These are phyloP conservation scores for Neurospora africana DNA, from an alignment of 495 filamentous ascomycete species.

Conservation along the genomic window DNA sequence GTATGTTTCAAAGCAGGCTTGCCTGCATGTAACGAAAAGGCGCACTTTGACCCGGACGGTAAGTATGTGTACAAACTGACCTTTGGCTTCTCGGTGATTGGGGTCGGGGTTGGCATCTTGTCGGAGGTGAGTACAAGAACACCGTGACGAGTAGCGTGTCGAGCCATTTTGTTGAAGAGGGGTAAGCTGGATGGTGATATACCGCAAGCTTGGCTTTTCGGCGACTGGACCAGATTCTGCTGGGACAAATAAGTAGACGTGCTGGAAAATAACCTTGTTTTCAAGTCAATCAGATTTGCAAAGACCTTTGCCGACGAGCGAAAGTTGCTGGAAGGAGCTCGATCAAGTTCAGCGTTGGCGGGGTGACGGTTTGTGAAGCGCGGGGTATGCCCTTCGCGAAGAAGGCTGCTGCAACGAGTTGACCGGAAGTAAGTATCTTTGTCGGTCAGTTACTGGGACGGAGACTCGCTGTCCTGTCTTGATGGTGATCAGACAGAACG, in stretches of 20 bases:
- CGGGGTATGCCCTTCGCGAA: not conserved
- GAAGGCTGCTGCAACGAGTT: not conserved
- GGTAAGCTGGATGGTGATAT: not conserved
- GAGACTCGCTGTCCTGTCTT: not conserved
- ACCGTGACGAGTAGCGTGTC: not conserved
- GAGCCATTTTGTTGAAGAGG: constrained; percentile 2
- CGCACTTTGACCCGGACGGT: constrained; percentile 13
- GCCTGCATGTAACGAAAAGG: constrained; percentile 23
- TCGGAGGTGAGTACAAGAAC: not conserved
- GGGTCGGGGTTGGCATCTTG: constrained; percentile 1
- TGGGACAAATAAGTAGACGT: not conserved
- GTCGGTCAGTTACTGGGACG: not conserved
- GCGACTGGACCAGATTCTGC: not conserved
- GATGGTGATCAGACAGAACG: not conserved
- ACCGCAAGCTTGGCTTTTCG: not conserved
- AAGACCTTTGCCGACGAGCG: not conserved
- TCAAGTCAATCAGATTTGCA: not conserved
- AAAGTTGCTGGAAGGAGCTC: not conserved
- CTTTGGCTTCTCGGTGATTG: not conserved
- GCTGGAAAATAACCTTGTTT: not conserved
- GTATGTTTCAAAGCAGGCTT: constrained; percentile 15
- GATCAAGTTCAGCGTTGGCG: not conserved
- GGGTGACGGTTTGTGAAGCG: not conserved
- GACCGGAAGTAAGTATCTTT: not conserved
- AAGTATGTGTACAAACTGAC: constrained; percentile 21